Evolutionary conservation across 1,284 basidiomycete genomes (phyloP).

Genomic region (Irpex sp.): DNA sequence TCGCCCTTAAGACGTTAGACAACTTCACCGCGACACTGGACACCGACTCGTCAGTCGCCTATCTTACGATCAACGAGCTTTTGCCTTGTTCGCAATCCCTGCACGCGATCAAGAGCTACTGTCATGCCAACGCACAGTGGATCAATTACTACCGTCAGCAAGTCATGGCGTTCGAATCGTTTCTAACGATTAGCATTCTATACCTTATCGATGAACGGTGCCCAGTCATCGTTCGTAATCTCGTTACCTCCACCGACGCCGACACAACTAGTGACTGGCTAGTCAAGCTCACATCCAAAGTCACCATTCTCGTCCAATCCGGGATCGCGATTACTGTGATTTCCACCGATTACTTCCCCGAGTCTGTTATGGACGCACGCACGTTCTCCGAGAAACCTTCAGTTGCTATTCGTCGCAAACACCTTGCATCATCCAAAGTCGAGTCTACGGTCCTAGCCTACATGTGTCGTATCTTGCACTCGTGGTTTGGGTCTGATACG

Average conservation of each 20-base stretch:
- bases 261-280: neutral
- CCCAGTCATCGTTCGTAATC: neutral
- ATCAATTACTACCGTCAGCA: neutral
- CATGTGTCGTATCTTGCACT: neutral
- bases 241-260: neutral
- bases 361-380: neutral
- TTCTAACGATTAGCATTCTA: neutral
- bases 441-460: neutral
- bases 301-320: too few relatives aligned
- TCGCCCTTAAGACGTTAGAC: too few relatives aligned
- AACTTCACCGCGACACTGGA: too few relatives aligned
- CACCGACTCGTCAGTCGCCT: too few relatives aligned
- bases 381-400: neutral
- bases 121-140: neutral
- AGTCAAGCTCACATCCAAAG: too few relatives aligned
- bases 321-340: too few relatives aligned
- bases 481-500: neutral
- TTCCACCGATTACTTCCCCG: too few relatives aligned
- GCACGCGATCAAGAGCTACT: neutral
- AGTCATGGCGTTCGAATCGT: neutral
- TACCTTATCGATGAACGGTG: neutral
- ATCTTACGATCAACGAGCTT: too few relatives aligned
- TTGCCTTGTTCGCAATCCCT: too few relatives aligned
- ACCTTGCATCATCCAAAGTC: neutral
- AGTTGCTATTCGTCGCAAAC: neutral